Evolutionary conservation across 805 yeast genomes (phyloP), one percentile per base, ranked within the genome.

Genomic region (Candida koratica): DNA sequence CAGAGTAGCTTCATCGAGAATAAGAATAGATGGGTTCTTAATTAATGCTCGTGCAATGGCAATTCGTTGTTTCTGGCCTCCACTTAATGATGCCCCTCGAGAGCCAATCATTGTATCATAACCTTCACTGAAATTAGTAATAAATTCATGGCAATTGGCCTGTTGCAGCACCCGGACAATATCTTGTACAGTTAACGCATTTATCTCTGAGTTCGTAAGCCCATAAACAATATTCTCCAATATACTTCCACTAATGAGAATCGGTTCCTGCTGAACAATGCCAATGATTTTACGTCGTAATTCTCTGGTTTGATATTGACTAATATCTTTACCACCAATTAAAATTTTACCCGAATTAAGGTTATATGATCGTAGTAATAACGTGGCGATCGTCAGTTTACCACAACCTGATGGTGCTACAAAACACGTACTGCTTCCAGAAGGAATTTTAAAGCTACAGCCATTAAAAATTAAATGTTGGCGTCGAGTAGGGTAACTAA

Each of bases 11-110:
- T 81, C 89, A 48, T 81, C 89, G 37, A 81, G 61, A 4, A 81
- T 69, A 45, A 81, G 59, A 14, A 82, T 67, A 30, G 73, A 64
- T 6, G 89, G 89, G 39, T 75, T 69, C 42, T 83, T 78, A 38
- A 81, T 75, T 42, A 82, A 61, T 1, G 86, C 85, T 43, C 89
- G 63, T 0, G 89, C 89, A 56, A 82, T 79, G 6, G 88, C 88
- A 27, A 82, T 65, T 47, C 87, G 70, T 60, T 82, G 89, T 53
- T 81, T 80, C 55, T 82, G 89, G 9, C 89, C 89, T 25, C 88
- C 89, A 4, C 84, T 77, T 15, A 82, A 54, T 17, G 76, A 59
- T 1, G 78, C 69, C 0, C 83, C 83, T 31, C 77, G 61, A 6
- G 73, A 56, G 1, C 82, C 82, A 36, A 74, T 69, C 14, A 64